Conservation (phyloP, 164 flowering plant species). For the Nymphaea thermarum region DNA sequence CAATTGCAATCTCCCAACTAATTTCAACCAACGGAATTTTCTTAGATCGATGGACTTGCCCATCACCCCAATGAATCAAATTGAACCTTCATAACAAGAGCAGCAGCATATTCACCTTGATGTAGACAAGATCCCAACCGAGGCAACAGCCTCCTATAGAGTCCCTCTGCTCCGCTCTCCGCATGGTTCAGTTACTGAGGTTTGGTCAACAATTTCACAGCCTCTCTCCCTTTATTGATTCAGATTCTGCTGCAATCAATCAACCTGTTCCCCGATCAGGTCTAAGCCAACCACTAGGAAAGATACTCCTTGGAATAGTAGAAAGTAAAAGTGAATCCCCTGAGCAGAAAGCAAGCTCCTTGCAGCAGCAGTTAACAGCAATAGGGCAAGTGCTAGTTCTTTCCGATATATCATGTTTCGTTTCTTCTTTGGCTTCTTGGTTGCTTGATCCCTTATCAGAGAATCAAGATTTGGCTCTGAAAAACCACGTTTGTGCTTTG, state of each 20-base stretch:
- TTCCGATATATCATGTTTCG: conserved; percentile 86
- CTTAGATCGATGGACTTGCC: too few relatives aligned
- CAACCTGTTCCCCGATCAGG: conserved; percentile 88
- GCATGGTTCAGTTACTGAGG: too few relatives aligned
- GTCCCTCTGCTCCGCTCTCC: too few relatives aligned
- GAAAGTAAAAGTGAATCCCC: conserved; percentile 96
- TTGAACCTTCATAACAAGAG: too few relatives aligned
- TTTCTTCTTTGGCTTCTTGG: conserved; percentile 43
- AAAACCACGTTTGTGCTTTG: conserved; percentile 21
- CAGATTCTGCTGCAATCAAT: conserved; percentile 13
- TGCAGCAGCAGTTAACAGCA: conserved; percentile 79
- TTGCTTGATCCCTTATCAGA: conserved; percentile 23
- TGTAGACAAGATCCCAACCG: too few relatives aligned
- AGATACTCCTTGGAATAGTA: conserved; percentile 89
- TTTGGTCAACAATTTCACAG: too few relatives aligned
- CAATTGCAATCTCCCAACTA: too few relatives aligned
- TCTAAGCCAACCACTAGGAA: conserved; percentile 93
- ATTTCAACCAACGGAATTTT: too few relatives aligned
- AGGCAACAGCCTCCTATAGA: too few relatives aligned
- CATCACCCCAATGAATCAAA: too few relatives aligned
- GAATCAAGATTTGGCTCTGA: conserved; percentile 56
- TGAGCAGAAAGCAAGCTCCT: conserved; percentile 94
- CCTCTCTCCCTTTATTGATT: too few relatives aligned
- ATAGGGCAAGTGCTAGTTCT: conserved; percentile 82
- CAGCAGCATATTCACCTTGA: too few relatives aligned